A percentile compares a stretch with the other conserved stretches of the same genome.
Evolutionary conservation across 2,329 filamentous ascomycete species (phyloP).

Genomic region (Nemania sp.): DNA sequence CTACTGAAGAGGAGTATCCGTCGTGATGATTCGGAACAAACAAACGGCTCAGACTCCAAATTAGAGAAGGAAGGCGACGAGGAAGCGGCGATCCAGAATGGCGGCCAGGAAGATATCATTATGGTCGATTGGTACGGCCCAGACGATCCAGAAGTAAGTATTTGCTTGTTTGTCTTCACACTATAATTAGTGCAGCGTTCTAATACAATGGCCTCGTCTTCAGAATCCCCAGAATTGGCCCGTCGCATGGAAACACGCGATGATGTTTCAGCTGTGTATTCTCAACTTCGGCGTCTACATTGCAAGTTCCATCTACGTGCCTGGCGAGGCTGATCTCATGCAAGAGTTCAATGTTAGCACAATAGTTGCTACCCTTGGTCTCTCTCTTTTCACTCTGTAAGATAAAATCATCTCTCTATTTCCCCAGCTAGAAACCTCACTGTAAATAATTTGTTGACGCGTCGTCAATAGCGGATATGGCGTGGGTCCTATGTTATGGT

Average conservation of each 20-base stretch:
- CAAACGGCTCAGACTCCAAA: neutral
- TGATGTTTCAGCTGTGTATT: slow-evolving; percentile 51
- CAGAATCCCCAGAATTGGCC: slow-evolving; percentile 54
- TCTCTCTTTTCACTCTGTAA: slow-evolving; percentile 48
- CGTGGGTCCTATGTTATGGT: slow-evolving; percentile 48
- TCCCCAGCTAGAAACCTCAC: neutral
- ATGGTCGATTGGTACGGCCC: slow-evolving; percentile 31
- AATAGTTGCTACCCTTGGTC: slow-evolving; percentile 51
- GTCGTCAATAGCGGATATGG: slow-evolving; percentile 50
- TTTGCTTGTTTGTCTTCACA: neutral
- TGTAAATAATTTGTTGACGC: neutral
- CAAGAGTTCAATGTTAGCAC: slow-evolving; percentile 48
- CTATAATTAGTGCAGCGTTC: neutral
- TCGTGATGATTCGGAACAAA: slow-evolving; percentile 1
- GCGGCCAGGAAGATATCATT: neutral
- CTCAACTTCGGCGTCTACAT: slow-evolving; percentile 56
- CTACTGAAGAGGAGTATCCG: slow-evolving; percentile 14
- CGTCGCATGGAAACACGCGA: slow-evolving; percentile 45
- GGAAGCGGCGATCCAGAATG: neutral
- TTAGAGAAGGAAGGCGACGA: neutral
- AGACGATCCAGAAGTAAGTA: slow-evolving; percentile 21
- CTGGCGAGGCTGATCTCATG: slow-evolving; percentile 46
- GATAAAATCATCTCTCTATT: neutral
- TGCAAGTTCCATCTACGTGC: slow-evolving; percentile 54
- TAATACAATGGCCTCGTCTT: neutral